Conservation (phyloP, 2,329 filamentous ascomycete genomes). For the Hypoxylon sp. region DNA sequence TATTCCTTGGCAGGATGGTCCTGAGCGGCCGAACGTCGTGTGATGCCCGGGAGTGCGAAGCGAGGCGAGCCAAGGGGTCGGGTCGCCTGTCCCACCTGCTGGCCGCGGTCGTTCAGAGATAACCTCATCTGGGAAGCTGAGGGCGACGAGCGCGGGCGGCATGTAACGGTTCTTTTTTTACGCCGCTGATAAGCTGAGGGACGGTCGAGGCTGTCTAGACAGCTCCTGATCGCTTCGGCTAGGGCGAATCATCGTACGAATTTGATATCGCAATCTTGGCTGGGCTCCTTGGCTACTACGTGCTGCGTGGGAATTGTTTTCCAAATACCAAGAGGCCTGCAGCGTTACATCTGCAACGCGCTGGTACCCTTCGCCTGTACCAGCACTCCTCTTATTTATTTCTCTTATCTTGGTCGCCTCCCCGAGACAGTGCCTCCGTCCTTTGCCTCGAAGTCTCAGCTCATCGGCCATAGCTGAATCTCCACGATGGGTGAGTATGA, state of each 20-base stretch:
- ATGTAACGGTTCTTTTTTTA: neutral
- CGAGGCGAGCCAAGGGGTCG: conserved; percentile 19
- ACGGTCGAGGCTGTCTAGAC: too few relatives aligned
- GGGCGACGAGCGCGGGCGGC: neutral
- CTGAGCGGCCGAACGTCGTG: conserved; percentile 17
- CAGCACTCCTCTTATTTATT: conserved; percentile 3
- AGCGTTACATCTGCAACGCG: conserved; percentile 2
- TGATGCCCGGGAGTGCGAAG: conserved; percentile 9
- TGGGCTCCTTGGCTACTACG: neutral
- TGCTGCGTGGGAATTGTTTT: neutral
- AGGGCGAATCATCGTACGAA: neutral
- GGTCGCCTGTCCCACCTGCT: conserved; percentile 17
- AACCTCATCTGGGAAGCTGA: conserved; percentile 28
- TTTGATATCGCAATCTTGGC: conserved; percentile 4
- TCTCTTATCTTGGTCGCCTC: conserved; percentile 24
- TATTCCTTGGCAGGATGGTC: conserved; percentile 15
- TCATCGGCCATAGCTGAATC: conserved; percentile 12
- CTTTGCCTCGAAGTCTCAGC: conserved; percentile 17
- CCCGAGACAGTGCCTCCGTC: conserved; percentile 14
- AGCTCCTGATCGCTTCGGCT: conserved; percentile 7
- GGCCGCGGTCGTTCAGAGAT: conserved; percentile 5
- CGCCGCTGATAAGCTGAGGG: conserved; percentile 28
- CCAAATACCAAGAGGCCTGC: conserved; percentile 11
- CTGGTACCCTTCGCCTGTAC: conserved; percentile 9
- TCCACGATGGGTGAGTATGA: conserved; percentile 26